Evolutionary conservation across 768 basidiomycete genomes (phyloP).

Genomic region (Butyriboletus loyo): DNA sequence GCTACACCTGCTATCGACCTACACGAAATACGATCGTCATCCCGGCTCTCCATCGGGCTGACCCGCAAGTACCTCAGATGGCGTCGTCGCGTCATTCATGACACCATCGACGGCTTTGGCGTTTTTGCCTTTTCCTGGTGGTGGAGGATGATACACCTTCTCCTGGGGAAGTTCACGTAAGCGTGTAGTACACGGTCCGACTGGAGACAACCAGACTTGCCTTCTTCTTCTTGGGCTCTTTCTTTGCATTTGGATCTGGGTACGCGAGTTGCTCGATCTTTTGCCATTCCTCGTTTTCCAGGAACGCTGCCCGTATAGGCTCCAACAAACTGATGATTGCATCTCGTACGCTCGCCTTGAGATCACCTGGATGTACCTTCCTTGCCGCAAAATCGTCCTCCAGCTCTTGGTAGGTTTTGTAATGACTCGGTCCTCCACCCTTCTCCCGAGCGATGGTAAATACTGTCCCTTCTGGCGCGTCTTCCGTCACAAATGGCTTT

Average conservation of each 20-base stretch:
- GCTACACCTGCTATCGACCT: background rate
- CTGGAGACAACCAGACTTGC: background rate
- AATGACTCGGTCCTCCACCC: constrained; percentile 75
- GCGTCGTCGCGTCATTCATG: background rate
- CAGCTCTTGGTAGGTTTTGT: constrained; percentile 59
- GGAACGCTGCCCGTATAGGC: constrained; percentile 78
- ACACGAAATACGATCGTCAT: background rate
- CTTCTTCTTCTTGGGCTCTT: constrained; percentile 66
- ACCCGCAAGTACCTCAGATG: background rate
- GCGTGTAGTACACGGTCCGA: background rate
- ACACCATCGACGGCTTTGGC: constrained; percentile 9
- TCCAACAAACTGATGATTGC: constrained; percentile 72
- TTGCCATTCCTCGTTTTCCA: constrained; percentile 78
- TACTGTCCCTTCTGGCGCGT: constrained; percentile 77
- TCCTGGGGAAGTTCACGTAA: constrained; percentile 41
- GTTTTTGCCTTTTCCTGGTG: constrained; percentile 74
- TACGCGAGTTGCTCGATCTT: constrained; percentile 76
- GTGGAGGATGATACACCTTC: constrained; percentile 81
- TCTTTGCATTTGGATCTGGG: constrained; percentile 67
- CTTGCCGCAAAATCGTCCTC: constrained; percentile 72
- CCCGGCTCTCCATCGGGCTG: constrained; percentile 7
- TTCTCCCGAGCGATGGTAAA: constrained; percentile 77
- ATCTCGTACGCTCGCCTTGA: constrained; percentile 76
- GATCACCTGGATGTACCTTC: constrained; percentile 83
- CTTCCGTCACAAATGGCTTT: constrained; percentile 59